Evolutionary conservation across 208 protist species (phyloP).

Genomic region (Novymonas esmeraldas): DNA sequence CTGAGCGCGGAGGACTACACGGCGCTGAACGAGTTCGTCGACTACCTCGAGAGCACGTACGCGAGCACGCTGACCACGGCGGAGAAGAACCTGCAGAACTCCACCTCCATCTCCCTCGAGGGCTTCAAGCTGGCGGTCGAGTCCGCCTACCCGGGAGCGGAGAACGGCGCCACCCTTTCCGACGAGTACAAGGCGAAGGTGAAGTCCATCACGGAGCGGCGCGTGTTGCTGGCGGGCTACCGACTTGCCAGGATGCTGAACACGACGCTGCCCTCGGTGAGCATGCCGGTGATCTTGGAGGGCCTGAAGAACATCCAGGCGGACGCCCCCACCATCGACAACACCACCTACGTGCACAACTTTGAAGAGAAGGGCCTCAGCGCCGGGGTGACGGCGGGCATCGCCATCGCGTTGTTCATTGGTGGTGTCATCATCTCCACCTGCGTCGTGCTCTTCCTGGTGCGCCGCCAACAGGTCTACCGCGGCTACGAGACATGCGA

Average conservation of each 20-base stretch:
- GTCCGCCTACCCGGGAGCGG: slow-evolving; percentile 39
- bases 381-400: slow-evolving; percentile 19
- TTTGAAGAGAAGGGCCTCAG: slow-evolving; percentile 25
- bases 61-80: slow-evolving; percentile 28
- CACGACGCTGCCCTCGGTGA: slow-evolving; percentile 15
- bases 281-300: background rate
- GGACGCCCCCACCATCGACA: slow-evolving; percentile 8
- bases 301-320: slow-evolving; percentile 19
- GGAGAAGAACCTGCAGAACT: slow-evolving; percentile 10
- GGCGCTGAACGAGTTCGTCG: slow-evolving; percentile 32
- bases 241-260: slow-evolving; percentile 33
- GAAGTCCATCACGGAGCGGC: slow-evolving; percentile 17
- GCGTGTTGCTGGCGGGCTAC: slow-evolving; percentile 28
- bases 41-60: slow-evolving; percentile 52
- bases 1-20: slow-evolving; percentile 30
- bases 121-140: slow-evolving; percentile 6
- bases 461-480: background rate
- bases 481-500: too few species aligned
- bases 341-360: slow-evolving; percentile 5
- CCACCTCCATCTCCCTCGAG: slow-evolving; percentile 7
- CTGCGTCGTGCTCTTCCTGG: background rate
- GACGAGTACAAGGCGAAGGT: slow-evolving; percentile 33
- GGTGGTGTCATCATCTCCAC: slow-evolving; percentile 16
- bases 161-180: slow-evolving; percentile 28
- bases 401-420: slow-evolving; percentile 24